Percentiles rank a stretch among this genome's conserved stretches.
Evolutionary conservation across 2,329 filamentous ascomycete species (phyloP).

Genomic region (Phymatotrichopsis omnivora): DNA sequence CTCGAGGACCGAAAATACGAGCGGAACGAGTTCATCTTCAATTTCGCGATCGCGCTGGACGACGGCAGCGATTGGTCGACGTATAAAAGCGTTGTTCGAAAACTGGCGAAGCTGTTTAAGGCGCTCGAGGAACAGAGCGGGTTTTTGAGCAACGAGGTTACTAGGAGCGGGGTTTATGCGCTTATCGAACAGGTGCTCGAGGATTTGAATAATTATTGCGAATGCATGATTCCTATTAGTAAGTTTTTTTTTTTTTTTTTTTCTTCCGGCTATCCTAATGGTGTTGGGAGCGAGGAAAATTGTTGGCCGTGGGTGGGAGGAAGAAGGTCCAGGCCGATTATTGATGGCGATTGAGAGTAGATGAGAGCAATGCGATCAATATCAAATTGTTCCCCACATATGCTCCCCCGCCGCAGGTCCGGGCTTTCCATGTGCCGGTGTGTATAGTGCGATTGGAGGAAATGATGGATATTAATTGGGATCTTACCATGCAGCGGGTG

Average conservation of each 20-base stretch:
- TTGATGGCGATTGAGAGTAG: constrained; percentile 38
- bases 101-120: constrained; percentile 74
- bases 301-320: too few species aligned
- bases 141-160: constrained; percentile 57
- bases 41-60: constrained; percentile 78
- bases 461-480: constrained; percentile 47
- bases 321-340: neutral
- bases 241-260: constrained; percentile 34
- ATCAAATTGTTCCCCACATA: constrained; percentile 90
- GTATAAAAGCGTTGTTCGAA: constrained; percentile 75
- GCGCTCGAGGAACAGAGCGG: constrained; percentile 86
- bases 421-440: constrained; percentile 84
- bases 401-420: constrained; percentile 62
- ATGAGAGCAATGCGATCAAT: constrained; percentile 89
- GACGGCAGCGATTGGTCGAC: constrained; percentile 57
- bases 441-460: constrained; percentile 48
- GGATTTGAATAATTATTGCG: constrained; percentile 91
- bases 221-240: constrained; percentile 98
- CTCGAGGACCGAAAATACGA: constrained; percentile 73
- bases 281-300: neutral
- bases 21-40: constrained; percentile 97
- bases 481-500: constrained; percentile 44
- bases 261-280: neutral
- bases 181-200: constrained; percentile 71
- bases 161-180: constrained; percentile 53